phyloP scores from a whole-genome alignment of 2,329 filamentous ascomycete species.

The Falciphora oryzae region DNA sequence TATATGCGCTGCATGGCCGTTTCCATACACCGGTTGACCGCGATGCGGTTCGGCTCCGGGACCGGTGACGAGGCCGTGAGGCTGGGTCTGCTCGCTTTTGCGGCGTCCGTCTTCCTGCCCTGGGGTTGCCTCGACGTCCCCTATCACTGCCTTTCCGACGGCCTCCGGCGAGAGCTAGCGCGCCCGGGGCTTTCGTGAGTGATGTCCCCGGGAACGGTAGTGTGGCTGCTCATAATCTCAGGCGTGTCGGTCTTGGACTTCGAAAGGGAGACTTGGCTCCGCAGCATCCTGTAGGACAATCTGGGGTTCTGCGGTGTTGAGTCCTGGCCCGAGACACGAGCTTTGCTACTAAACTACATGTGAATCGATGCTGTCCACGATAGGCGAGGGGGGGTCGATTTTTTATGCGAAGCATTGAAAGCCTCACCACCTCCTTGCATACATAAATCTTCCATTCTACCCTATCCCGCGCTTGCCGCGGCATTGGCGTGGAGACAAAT shows the following conservation, averaged over 20 bases:
- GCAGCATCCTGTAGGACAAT: background rate
- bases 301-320: background rate
- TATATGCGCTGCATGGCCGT: conserved; percentile 28
- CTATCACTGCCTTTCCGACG: background rate
- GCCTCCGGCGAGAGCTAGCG: conserved; percentile 10
- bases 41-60: conserved; percentile 22
- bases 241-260: background rate
- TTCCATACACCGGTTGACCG: conserved; percentile 34
- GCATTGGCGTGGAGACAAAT: too few relatives aligned
- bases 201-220: background rate
- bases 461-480: too few relatives aligned
- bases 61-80: conserved; percentile 30
- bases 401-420: background rate
- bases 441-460: too few relatives aligned
- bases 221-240: background rate
- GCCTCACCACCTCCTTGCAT: too few relatives aligned
- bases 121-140: conserved; percentile 17
- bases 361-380: background rate
- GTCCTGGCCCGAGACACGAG: background rate
- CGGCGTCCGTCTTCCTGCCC: conserved; percentile 30
- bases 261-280: background rate
- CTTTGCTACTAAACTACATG: background rate
- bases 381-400: background rate
- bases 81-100: conserved; percentile 32
- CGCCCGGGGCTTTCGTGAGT: background rate